Conservation (phyloP, 306 rosid species). For the Nissolia schottii region DNA sequence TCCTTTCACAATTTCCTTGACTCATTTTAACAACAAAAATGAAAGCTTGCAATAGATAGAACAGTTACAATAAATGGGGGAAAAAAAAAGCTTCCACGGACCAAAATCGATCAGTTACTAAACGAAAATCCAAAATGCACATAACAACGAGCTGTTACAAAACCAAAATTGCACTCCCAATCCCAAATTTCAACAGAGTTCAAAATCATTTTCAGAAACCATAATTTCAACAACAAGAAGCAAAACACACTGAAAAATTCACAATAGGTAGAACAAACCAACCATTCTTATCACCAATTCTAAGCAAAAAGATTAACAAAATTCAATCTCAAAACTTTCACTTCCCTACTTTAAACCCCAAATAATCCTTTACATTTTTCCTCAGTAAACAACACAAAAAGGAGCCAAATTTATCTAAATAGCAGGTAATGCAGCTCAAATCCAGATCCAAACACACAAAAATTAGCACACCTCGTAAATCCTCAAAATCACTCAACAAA, state of each 20-base stretch:
- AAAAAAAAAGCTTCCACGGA: background rate
- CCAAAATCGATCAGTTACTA: background rate
- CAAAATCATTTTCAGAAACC: background rate
- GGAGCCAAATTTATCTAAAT: background rate
- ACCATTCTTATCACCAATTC: background rate
- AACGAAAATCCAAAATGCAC: background rate
- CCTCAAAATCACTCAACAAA: background rate
- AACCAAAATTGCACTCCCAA: no score
- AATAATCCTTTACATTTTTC: background rate
- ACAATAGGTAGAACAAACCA: no score
- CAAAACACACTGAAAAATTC: background rate
- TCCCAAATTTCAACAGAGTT: no score
- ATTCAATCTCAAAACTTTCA: background rate
- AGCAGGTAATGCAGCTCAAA: background rate
- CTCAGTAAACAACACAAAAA: background rate
- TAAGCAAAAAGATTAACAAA: background rate
- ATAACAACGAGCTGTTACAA: no score
- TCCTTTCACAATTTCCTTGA: background rate
- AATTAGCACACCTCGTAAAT: background rate
- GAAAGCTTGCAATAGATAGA: no score
- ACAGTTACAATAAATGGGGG: no score
- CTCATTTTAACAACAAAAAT: background rate
- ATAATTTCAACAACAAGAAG: background rate
- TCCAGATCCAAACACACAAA: background rate
- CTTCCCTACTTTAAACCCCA: background rate